Base-by-base conservation (phyloP, 2,329 filamentous ascomycete species). In the Penicillium fuscoglaucum region DNA sequence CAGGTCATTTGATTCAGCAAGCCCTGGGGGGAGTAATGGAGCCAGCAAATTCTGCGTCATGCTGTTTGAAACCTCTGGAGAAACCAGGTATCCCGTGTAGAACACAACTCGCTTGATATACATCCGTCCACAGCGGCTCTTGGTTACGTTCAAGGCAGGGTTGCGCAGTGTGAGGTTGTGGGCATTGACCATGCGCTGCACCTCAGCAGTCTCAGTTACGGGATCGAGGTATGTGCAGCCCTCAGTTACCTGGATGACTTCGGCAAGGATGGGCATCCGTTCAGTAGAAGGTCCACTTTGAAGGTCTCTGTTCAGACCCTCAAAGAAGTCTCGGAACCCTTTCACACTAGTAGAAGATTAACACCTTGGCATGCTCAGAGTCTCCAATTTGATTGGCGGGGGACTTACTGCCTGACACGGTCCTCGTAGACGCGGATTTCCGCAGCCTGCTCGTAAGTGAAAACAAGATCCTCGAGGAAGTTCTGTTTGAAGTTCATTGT, bases 401-500 rank as follows among this genome's bases (percentile, higher is more conserved):
- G 43, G 17, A 75, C 78, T 69, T 70, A 82, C 78, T 87, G 85
- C 68, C 83, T 86, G 19, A 80, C 76, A 33, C 84, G 80, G 68
- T 88, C 86, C 68, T 88, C 86, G 66, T 88, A 88, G 37, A 88
- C 78, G 39, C 82, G 86, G 55, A 98, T 88, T 68, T 96, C 92
- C n/a, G 88, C 84, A 4, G 93, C 91, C 43, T 86, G 75, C 61
- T 82, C 85, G 77, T 98, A 98, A 29, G 93, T 98, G 76, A 91
- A 87, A 78, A 97, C 85, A 54, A 98, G 79, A 26, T 89, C 84
- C 62, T 86, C 83, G 29, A 99, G 84, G 68, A 97, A 91, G 40
- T 86, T 81, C 72, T 96, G 90, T 79, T 99, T 99, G 82, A 96
- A 99, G 28, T 85, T 79, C 87, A 97, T 95, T 3, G 95, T 99